Conservation (phyloP, 805 yeast genomes). For the Monosporozyma servazzii region DNA sequence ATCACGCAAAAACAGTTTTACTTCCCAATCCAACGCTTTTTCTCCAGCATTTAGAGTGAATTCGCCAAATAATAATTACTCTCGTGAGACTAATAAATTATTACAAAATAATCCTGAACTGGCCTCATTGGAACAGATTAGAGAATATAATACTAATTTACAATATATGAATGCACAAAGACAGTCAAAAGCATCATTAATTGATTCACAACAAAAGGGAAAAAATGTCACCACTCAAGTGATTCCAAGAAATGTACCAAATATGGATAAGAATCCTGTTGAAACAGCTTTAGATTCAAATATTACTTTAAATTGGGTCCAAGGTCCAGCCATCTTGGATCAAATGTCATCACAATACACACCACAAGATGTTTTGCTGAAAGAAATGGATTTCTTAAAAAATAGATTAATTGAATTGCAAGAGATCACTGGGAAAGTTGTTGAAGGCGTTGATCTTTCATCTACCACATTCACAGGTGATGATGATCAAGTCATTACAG, state of each 20-base stretch:
- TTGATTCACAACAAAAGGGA: conserved; percentile 11
- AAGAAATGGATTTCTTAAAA: conserved; percentile 23
- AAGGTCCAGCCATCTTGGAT: conserved; percentile 27
- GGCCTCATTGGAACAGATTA: conserved; percentile 24
- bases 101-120: conserved; percentile 14
- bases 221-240: conserved; percentile 12
- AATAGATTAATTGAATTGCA: conserved; percentile 23
- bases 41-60: not conserved
- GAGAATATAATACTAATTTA: conserved; percentile 24
- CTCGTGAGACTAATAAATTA: conserved; percentile 14
- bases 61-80: conserved; percentile 11
- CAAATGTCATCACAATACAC: conserved; percentile 17
- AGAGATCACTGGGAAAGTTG: conserved; percentile 22
- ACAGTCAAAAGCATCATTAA: conserved; percentile 9
- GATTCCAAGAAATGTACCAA: conserved; percentile 18
- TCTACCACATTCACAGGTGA: not conserved
- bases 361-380: conserved; percentile 18
- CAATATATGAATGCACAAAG: conserved; percentile 15
- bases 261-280: conserved; percentile 19
- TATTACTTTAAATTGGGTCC: conserved; percentile 20
- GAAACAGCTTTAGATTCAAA: conserved; percentile 13
- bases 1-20: not conserved
- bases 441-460: conserved; percentile 12
- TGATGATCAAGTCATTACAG: conserved; percentile 4
- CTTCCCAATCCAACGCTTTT: not conserved